Evolutionary conservation across 2,329 filamentous ascomycete genomes (phyloP).

Genomic region (Colletotrichum sp.): DNA sequence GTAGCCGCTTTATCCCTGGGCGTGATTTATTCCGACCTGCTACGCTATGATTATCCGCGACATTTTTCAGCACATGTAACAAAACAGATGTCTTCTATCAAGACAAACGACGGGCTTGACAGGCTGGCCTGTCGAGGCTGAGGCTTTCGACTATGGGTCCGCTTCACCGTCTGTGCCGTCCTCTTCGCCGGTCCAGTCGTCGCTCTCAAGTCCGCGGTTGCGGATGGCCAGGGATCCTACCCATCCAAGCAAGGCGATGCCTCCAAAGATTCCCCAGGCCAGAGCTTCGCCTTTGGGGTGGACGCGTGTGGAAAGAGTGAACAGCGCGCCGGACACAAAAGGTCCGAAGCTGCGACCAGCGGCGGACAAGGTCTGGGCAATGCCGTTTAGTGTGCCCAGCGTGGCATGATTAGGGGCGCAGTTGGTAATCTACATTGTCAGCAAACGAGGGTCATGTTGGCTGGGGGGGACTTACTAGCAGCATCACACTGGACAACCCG

Average conservation of each 20-base stretch:
- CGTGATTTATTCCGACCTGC: not conserved
- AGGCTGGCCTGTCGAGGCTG: not conserved
- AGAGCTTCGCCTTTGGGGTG: conserved; percentile 82
- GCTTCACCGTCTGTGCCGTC: conserved; percentile 29
- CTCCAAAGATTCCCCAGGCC: conserved; percentile 87
- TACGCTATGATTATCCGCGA: conserved; percentile 8
- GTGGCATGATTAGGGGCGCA: conserved; percentile 85
- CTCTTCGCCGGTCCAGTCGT: conserved; percentile 51
- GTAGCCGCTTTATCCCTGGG: not conserved
- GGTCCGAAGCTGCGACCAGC: conserved; percentile 88
- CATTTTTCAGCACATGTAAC: not conserved
- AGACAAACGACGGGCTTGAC: not conserved
- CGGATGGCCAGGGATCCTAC: conserved; percentile 79
- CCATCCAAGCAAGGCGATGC: conserved; percentile 82
- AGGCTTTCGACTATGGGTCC: not conserved
- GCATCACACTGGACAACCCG: conserved; percentile 85
- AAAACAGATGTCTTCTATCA: not conserved
- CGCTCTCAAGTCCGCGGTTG: conserved; percentile 65
- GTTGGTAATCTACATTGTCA: conserved; percentile 77
- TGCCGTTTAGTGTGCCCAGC: conserved; percentile 87
- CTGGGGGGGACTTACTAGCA: conserved; percentile 67
- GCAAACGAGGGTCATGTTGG: not conserved
- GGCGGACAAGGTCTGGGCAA: conserved; percentile 92
- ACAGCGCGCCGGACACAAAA: conserved; percentile 85
- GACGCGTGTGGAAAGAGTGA: conserved; percentile 77